Percentiles rank a stretch among this genome's conserved stretches.
Evolutionary conservation across 1,284 basidiomycete genomes (phyloP).

Genomic region (Grifola frondosa): DNA sequence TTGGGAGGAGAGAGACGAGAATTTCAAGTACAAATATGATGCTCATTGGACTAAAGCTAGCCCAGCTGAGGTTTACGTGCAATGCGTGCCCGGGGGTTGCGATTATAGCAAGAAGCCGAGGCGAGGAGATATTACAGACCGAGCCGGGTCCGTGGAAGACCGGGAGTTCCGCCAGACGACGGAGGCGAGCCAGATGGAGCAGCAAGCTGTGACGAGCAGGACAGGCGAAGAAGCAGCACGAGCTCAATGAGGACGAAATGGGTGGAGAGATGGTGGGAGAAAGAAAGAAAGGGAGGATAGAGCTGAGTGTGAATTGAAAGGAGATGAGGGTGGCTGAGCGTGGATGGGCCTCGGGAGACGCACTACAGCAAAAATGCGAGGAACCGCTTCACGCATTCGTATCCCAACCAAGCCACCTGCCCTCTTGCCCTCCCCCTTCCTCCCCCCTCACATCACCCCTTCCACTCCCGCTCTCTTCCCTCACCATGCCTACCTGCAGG

Average conservation of each 20-base stretch:
- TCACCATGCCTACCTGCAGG: slow-evolving; percentile 82
- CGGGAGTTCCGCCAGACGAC: too few relatives aligned
- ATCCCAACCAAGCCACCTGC: slow-evolving; percentile 32
- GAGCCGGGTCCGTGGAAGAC: too few relatives aligned
- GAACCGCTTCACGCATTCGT: slow-evolving; percentile 32
- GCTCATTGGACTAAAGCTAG: too few relatives aligned
- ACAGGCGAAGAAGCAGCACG: background rate
- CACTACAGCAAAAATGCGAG: slow-evolving; percentile 34
- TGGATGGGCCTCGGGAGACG: slow-evolving; percentile 31
- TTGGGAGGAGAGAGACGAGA: too few relatives aligned
- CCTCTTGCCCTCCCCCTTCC: slow-evolving; percentile 21
- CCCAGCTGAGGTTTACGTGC: too few relatives aligned
- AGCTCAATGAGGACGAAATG: background rate
- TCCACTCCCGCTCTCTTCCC: slow-evolving; percentile 22
- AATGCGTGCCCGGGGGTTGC: too few relatives aligned
- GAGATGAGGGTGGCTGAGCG: slow-evolving; percentile 24
- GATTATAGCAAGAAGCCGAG: too few relatives aligned
- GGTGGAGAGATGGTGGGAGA: slow-evolving; percentile 10
- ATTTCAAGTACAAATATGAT: too few relatives aligned
- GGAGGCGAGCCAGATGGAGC: too few relatives aligned
- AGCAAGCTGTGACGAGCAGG: too few relatives aligned
- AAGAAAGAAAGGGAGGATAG: slow-evolving; percentile 9
- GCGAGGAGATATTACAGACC: too few relatives aligned
- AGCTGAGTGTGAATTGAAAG: slow-evolving; percentile 23
- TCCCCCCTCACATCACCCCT: slow-evolving; percentile 23